These are phyloP conservation scores for Trichoderma simmonsii DNA, from an alignment of 2,329 filamentous ascomycete species.

Conservation along the genomic window DNA sequence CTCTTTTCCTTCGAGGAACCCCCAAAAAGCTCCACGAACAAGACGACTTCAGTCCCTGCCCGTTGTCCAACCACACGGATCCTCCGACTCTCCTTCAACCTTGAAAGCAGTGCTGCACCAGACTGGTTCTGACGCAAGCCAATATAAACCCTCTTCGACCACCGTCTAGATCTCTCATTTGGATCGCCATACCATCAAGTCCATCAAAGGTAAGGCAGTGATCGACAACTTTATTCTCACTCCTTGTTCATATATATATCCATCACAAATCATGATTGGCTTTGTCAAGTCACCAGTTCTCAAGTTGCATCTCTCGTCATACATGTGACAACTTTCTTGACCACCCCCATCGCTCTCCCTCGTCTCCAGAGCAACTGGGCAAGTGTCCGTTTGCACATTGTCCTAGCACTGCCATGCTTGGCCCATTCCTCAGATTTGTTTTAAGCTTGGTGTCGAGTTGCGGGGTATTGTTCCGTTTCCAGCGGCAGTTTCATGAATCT, in stretches of 20 bases:
- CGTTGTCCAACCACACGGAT: conserved; percentile 24
- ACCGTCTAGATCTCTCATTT: neutral
- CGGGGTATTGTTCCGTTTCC: conserved; percentile 12
- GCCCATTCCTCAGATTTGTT: conserved; percentile 8
- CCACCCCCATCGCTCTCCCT: neutral
- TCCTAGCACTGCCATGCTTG: neutral
- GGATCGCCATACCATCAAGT: conserved; percentile 3
- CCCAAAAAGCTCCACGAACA: neutral
- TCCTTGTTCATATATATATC: neutral
- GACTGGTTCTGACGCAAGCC: conserved; percentile 26
- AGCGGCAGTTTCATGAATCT: neutral
- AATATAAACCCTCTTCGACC: conserved; percentile 9
- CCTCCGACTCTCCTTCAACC: neutral
- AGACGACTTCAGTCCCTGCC: conserved; percentile 22
- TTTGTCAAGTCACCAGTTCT: neutral
- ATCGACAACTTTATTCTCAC: neutral
- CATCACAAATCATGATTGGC: neutral
- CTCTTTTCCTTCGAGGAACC: neutral
- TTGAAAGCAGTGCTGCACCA: conserved; percentile 20
- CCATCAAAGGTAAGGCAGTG: conserved; percentile 12
- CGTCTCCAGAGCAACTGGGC: neutral
- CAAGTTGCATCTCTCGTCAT: neutral
- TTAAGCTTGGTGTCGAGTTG: neutral
- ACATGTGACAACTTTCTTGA: neutral
- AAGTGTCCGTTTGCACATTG: neutral